Evolutionary conservation across 176 grass and related monocot species (phyloP), one percentile per base, ranked within the genome.

Genomic region (Avena sativa): DNA sequence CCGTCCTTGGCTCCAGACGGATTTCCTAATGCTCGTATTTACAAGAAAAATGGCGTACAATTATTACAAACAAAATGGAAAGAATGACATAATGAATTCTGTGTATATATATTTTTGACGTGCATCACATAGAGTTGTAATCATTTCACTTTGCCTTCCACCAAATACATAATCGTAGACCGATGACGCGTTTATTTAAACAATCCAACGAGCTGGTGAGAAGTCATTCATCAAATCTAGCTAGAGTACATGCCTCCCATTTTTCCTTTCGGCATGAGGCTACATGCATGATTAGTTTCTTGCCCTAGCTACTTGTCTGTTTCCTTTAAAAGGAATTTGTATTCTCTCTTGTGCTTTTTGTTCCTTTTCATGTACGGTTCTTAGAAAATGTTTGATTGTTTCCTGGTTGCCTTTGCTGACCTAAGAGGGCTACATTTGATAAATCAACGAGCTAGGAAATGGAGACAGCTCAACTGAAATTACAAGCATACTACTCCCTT

Each of bases 371-470:
- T 21, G 72, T 51, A 26, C 51, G 72, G 47, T 28, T 28, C 21
- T 28, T 51, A 50, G n/a, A 26, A 49, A 75, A 51, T 28, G 51
- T 25, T 76, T 17, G 73, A 74, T 21, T 74, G 44, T 49, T 74
- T 74, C n/a, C 12, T 15, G 71, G 47, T 47, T 48, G 70, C 43
- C 21, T 46, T 23, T 73, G 70, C 11, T 47, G 70, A 73, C 40
- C 70, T 46, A 72, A 47, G 36, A 71, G 44, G 5, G 38, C 69
- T 13, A 47, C 20, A 0, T 46, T 19, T 21, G 69, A 48, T 73
- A 74, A 47, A 25, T 74, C 25, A 74, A 74, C 71, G 25, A 49
- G 71, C 71, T 74, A 74, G n/a, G 44, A 49, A 74, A 74, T 47
- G n/a, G 43, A 49, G 71, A 74, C 71, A 74, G 43, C 71, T 74